Percentiles rank a stretch among this genome's conserved stretches.
phyloP scores from a whole-genome alignment of 177 flowering plant species.

The Telopea speciosissima region DNA sequence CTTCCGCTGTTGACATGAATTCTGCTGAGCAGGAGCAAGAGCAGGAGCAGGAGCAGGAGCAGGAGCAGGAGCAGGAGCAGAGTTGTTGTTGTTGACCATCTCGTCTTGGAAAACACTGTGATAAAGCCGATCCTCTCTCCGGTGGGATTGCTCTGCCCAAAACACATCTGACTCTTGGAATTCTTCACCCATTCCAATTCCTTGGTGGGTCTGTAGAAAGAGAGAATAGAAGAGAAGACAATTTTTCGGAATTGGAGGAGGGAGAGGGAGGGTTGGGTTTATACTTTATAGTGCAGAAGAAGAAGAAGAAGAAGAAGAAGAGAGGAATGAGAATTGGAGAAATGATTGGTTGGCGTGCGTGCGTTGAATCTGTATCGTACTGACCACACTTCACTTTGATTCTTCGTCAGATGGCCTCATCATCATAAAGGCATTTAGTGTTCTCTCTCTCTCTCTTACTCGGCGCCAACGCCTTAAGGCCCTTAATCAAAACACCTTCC shows the following conservation, averaged over 20 bases:
- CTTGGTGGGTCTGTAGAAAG: background rate
- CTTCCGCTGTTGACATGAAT: background rate
- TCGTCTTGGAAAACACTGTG: background rate
- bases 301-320: no score
- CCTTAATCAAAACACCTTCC: no score
- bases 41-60: no score
- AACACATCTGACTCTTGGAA: constrained; percentile 18
- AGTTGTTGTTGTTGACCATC: background rate
- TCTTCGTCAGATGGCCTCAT: background rate
- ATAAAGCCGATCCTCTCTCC: no score
- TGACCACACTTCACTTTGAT: background rate
- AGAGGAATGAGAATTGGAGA: no score
- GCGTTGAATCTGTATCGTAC: background rate
- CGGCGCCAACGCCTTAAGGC: background rate
- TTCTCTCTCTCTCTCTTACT: background rate
- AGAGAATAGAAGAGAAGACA: background rate
- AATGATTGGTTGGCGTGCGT: background rate
- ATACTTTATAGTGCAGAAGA: background rate
- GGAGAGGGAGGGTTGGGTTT: background rate
- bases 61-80: background rate
- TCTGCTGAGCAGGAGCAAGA: no score
- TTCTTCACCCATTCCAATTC: constrained; percentile 9
- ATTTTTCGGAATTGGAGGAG: no score
- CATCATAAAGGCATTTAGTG: background rate
- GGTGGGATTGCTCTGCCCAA: constrained; percentile 2